Base-by-base conservation (phyloP, 768 basidiomycete genomes). In the Fomitopsis serialis region DNA sequence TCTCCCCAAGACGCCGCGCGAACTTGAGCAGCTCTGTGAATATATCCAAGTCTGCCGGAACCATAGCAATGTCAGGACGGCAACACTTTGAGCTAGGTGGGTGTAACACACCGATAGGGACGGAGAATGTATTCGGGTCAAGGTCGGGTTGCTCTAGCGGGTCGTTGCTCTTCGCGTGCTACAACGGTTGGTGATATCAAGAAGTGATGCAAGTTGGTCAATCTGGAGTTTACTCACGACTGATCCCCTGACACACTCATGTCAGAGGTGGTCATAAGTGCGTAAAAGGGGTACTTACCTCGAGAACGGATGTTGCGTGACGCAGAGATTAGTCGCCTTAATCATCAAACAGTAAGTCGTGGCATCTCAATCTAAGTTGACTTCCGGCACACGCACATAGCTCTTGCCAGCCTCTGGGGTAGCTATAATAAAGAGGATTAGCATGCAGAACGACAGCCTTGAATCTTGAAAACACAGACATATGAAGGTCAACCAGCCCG, bases 81-180 rank as follows among this genome's bases (percentile, higher is more conserved):
- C 29, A 32, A 6, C 11, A 11, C 29, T 32, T 5, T 6, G 6
- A 5, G 11, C 11, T 5, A 32, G 29, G 11, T 11, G 11, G 11
- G 11, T 5, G 29, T 32, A 11, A 32, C 29, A 32, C 11, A 32
- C 29, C 29, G 29, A 32, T 5, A 32, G 11, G 29, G n/a, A 63
- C 64, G 40, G 67, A 63, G 45, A 65, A 65, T 32, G 29, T 32
- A 47, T 65, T 62, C 13, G 68, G 68, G 27, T 71, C 68, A 32
- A 69, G 63, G 32, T 54, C 54, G 1, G 66, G 63, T 7, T 61
- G 55, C 17, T 55, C 50, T 9, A 37, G 11, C 2, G 66, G 64
- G 44, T 71, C 63, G 1, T 43, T 34, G 7, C 61, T 61, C 19
- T 47, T 48, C 3, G 54, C 44, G 48, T 67, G 66, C 63, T 65